Conservation (phyloP, 2,329 filamentous ascomycete genomes). For the Monilinia vaccinii-corymbosi region DNA sequence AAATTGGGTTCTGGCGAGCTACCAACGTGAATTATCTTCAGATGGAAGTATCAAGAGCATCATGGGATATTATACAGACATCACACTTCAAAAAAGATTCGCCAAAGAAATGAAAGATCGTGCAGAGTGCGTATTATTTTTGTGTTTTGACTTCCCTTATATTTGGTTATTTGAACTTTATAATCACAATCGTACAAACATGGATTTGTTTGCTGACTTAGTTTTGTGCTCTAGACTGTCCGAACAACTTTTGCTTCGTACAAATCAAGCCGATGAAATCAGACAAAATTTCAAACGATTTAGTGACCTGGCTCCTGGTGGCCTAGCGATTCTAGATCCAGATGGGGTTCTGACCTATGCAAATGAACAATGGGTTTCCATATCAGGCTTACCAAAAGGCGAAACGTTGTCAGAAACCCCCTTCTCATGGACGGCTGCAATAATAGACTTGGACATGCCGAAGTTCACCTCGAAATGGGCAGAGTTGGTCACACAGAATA, state of each 20-base stretch:
- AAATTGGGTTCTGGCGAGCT: slow-evolving; percentile 68
- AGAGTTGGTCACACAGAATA: background rate
- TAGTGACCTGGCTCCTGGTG: slow-evolving; percentile 70
- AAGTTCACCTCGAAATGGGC: slow-evolving; percentile 9
- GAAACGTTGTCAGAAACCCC: background rate
- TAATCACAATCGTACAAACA: background rate
- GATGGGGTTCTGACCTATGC: slow-evolving; percentile 8
- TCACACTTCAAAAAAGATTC: slow-evolving; percentile 73
- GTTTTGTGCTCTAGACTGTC: slow-evolving; percentile 46
- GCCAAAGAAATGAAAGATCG: slow-evolving; percentile 74
- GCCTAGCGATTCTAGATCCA: slow-evolving; percentile 12
- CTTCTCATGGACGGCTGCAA: slow-evolving; percentile 2
- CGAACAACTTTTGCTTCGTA: slow-evolving; percentile 57
- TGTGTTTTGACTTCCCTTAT: background rate
- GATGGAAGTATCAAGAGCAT: slow-evolving; percentile 59
- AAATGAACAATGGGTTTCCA: slow-evolving; percentile 12
- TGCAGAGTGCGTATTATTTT: slow-evolving; percentile 32
- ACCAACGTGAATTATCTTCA: slow-evolving; percentile 59
- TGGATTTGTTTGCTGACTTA: background rate
- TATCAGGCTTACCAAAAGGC: slow-evolving; percentile 2
- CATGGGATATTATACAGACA: slow-evolving; percentile 74
- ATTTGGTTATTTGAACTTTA: background rate
- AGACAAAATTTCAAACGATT: slow-evolving; percentile 73
- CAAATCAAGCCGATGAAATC: slow-evolving; percentile 51
- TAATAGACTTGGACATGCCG: slow-evolving; percentile 4